These are phyloP conservation scores for Allomyces macrogynus DNA, from an alignment of 192 early-diverging fungal genomes.

Conservation along the genomic window DNA sequence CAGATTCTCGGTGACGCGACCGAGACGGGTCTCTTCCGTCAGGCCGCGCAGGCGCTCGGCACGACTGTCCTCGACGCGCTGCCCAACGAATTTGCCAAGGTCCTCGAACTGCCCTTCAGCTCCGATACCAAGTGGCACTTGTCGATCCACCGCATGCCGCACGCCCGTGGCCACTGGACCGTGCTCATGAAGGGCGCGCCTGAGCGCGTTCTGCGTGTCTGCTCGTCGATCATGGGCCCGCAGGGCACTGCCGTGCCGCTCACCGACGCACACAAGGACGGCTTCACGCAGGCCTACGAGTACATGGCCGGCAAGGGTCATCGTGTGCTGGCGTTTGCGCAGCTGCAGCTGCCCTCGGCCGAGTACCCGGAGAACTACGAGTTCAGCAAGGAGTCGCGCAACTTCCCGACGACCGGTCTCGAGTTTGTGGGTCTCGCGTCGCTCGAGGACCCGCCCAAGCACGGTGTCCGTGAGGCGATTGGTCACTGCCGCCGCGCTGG, in stretches of 20 bases:
- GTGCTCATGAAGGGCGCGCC: constrained; percentile 81
- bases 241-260: constrained; percentile 10
- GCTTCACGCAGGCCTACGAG: constrained; percentile 16
- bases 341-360: constrained; percentile 23
- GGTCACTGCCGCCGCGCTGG: constrained; percentile 72
- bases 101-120: constrained; percentile 94
- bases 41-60: constrained; percentile 46
- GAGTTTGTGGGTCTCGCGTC: constrained; percentile 79
- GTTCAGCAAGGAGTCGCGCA: constrained; percentile 52
- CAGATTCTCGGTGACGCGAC: constrained; percentile 82
- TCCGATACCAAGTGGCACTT: constrained; percentile 88
- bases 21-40: constrained; percentile 72
- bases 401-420: constrained; percentile 33
- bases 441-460: constrained; percentile 76
- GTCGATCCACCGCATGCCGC: constrained; percentile 62
- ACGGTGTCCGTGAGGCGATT: constrained; percentile 63
- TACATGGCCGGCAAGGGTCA: constrained; percentile 69
- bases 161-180: constrained; percentile 38
- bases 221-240: constrained; percentile 12
- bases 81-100: constrained; percentile 49
- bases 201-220: constrained; percentile 60
- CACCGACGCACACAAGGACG: constrained; percentile 5
- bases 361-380: constrained; percentile 29
- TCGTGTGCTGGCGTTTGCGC: constrained; percentile 71
- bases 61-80: constrained; percentile 45